phyloP scores from a whole-genome alignment of 805 yeast species.

The Cyberlindnera veronae region DNA sequence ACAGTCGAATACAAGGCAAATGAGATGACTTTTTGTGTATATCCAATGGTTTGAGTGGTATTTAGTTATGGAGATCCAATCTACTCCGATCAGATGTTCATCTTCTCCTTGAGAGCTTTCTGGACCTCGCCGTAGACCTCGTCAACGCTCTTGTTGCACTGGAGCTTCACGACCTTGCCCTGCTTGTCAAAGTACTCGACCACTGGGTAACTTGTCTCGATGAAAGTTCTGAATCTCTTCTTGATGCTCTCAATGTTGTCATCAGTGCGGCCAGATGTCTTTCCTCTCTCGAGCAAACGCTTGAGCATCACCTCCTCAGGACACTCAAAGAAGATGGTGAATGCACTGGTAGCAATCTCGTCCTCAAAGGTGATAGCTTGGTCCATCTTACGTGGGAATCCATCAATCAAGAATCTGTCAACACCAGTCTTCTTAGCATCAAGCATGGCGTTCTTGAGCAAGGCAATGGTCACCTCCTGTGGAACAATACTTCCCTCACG shows the following conservation, averaged over 20 bases:
- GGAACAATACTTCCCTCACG: conserved; percentile 92
- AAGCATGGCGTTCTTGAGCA: conserved; percentile 75
- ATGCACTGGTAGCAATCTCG: conserved; percentile 62
- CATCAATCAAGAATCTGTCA: conserved; percentile 76
- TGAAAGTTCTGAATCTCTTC: conserved; percentile 82
- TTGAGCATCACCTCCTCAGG: conserved; percentile 79
- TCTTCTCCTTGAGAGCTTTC: conserved; percentile 52
- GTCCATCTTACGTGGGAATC: conserved; percentile 98
- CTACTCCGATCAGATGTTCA: conserved; percentile 19
- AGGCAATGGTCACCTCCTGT: conserved; percentile 81
- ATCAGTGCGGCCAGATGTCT: conserved; percentile 91
- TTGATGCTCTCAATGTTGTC: conserved; percentile 89
- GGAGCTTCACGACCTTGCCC: conserved; percentile 70
- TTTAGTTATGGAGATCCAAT: too few species aligned
- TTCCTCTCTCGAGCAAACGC: conserved; percentile 85
- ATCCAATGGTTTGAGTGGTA: too few species aligned
- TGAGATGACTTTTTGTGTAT: too few species aligned
- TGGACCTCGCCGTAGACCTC: conserved; percentile 69
- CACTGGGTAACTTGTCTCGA: conserved; percentile 92
- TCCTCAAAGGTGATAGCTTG: conserved; percentile 94
- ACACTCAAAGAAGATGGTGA: conserved; percentile 76
- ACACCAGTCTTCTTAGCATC: conserved; percentile 48
- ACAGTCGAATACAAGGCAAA: too few species aligned
- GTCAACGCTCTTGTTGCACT: conserved; percentile 79
- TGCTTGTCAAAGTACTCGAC: conserved; percentile 75